Evolutionary conservation across 2,329 filamentous ascomycete genomes (phyloP), one percentile per base, ranked within the genome.

Genomic region (Dactylellina leptospora): DNA sequence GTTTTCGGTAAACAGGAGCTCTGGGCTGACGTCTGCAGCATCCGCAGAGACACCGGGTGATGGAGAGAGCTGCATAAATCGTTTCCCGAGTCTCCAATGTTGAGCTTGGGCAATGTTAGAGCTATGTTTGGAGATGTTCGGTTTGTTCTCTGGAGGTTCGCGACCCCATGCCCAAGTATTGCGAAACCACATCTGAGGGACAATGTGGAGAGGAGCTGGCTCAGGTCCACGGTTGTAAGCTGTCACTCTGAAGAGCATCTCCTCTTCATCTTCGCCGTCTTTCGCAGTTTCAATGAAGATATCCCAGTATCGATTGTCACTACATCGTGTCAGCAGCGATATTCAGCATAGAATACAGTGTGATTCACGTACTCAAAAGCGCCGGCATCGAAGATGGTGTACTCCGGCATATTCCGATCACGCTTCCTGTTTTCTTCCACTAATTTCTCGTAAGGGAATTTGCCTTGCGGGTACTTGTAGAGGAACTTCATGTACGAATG

Each of bases 401-500:
- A 97, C 79, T 97, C 93, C 50, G 86, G 86, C 74, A 97, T 93
- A 76, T 87, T 79, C 79, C 89, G 91, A 62, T 85, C 85, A 75
- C 93, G 87, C 75, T 84, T 86, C 44, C 88, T 92, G 78, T 96
- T 97, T 78, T 96, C 91, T 74, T 91, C 83, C 75, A 96, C 82
- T 48, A 97, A 83, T 75, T 96, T 88, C 80, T 97, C 85, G 82
- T 97, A 97, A 1, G 93, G 95, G 78, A 97, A 97, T 74, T 89
- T 87, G 77, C 85, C 86, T 81, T 97, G 93, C 0, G 95, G 95
- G 77, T 97, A 96, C 81, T 97, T 97, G 86, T 97, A 97, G 76
- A 97, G 88, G 78, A 88, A 96, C 81, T 97, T 97, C 93, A 97
- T 97, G 83, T 97, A 97, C 25, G 93, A 96, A 81, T 97, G 93